Percentiles rank a stretch among this genome's conserved stretches.
Conservation (phyloP, 2,329 filamentous ascomycete species). For the Penicillium oxalicum region DNA sequence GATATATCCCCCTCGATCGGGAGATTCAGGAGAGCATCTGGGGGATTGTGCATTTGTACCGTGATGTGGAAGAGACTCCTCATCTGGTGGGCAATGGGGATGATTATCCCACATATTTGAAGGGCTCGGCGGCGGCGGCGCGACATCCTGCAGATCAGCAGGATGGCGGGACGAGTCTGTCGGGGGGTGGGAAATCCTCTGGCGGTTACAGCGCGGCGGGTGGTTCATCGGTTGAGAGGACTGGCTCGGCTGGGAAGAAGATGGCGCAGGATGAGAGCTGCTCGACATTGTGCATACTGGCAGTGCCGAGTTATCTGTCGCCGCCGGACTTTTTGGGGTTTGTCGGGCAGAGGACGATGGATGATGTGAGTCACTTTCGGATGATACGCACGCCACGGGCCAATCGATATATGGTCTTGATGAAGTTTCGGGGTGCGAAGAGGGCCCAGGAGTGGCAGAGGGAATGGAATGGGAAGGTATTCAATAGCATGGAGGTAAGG, state of each 20-base stretch:
- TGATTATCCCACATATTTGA: slow-evolving; percentile 40
- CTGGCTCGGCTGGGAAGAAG: slow-evolving; percentile 7
- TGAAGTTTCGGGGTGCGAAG: slow-evolving; percentile 78
- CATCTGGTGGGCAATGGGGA: slow-evolving; percentile 44
- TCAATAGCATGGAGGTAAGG: slow-evolving; percentile 78
- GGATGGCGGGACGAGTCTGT: slow-evolving; percentile 19
- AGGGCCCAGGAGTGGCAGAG: slow-evolving; percentile 73
- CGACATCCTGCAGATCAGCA: slow-evolving; percentile 23
- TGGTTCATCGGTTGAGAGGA: too few relatives aligned
- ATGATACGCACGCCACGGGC: slow-evolving; percentile 85
- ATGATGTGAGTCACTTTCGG: slow-evolving; percentile 84
- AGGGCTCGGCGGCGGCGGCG: slow-evolving; percentile 33
- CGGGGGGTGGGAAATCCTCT: too few relatives aligned
- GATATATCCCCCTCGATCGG: slow-evolving; percentile 65
- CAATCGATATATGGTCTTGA: slow-evolving; percentile 89
- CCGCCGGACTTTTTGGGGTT: slow-evolving; percentile 87
- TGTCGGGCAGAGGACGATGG: slow-evolving; percentile 78
- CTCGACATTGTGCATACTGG: slow-evolving; percentile 85
- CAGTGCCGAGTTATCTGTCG: slow-evolving; percentile 89
- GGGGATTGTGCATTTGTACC: slow-evolving; percentile 91
- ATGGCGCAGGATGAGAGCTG: slow-evolving; percentile 52
- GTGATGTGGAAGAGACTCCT: slow-evolving; percentile 70
- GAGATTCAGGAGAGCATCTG: slow-evolving; percentile 74
- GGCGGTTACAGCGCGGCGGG: not conserved
- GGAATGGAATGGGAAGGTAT: slow-evolving; percentile 87